Percentiles rank a stretch among this genome's conserved stretches.
These are phyloP conservation scores for Triglochin maritima DNA, from an alignment of 106 monocot species.

Conservation along the genomic window DNA sequence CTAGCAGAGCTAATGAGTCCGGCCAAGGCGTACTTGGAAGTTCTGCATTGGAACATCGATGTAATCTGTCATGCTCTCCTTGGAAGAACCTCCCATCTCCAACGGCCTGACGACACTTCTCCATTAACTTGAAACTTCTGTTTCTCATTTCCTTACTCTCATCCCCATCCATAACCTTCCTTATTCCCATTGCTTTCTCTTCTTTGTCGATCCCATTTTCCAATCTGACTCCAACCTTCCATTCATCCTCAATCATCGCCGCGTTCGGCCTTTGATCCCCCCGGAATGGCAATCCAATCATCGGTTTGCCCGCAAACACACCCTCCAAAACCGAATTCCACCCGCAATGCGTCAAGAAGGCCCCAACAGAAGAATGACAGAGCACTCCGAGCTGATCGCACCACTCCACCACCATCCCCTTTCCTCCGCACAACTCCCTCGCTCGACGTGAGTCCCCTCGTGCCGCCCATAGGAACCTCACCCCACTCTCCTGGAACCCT, in stretches of 20 bases:
- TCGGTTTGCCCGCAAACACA: slow-evolving; percentile 33
- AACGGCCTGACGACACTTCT: slow-evolving; percentile 2
- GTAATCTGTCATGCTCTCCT: neutral
- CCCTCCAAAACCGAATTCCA: slow-evolving; percentile 66
- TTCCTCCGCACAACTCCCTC: slow-evolving; percentile 7
- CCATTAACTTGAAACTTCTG: neutral
- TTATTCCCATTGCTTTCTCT: slow-evolving; percentile 4
- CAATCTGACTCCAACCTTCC: slow-evolving; percentile 34
- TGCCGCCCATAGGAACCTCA: slow-evolving; percentile 31
- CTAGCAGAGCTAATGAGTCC: too few relatives aligned
- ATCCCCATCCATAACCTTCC: slow-evolving; percentile 10
- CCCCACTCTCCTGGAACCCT: slow-evolving; percentile 27
- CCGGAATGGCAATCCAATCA: slow-evolving; percentile 42
- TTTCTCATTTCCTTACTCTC: slow-evolving; percentile 3
- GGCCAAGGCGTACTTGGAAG: too few relatives aligned
- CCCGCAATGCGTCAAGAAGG: slow-evolving; percentile 69
- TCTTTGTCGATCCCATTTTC: slow-evolving; percentile 18
- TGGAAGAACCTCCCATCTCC: slow-evolving; percentile 5
- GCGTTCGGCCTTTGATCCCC: slow-evolving; percentile 39
- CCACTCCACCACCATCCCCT: slow-evolving; percentile 45
- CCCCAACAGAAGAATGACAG: slow-evolving; percentile 44
- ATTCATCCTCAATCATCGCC: slow-evolving; percentile 32
- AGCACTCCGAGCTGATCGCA: slow-evolving; percentile 47
- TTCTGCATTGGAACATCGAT: neutral
- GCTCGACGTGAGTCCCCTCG: neutral